Evolutionary conservation across 78 protist genomes (phyloP), one percentile per base, ranked within the genome.

Genomic region (Dictyostelium firmibasis): DNA sequence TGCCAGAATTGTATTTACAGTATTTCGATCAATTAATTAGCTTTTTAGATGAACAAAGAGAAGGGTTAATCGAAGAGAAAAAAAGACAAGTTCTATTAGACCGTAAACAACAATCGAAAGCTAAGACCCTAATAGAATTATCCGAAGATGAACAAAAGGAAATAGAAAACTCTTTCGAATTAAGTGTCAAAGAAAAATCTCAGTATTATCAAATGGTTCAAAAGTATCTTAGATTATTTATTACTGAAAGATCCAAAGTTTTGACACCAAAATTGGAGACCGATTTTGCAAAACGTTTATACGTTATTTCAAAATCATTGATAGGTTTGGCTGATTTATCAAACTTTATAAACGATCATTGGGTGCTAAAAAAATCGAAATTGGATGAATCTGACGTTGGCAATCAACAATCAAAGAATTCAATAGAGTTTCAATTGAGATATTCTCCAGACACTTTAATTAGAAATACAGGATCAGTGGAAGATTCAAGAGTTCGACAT

Each of bases 371-470:
- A 1, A 1, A 43, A 14, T 1, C 20, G 0, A n/a, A 70, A 29
- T 29, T 69, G 25, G 79, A 81, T 81, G 29, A n/a, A 81, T 9
- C 36, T 13, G 31, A 47, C 10, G 64, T 33, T 57, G 11, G 14
- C 4, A 82, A 36, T 33, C 38, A 27, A 11, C 75, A 23, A 67
- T 3, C 11, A 27, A 67, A 67, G 29, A 41, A 38, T 60, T 84
- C 94, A 43, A 78, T 89, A 7, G 44, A 50, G 7, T 72, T 50
- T 29, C 94, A 89, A 78, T 76, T 89, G 74, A 53, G 33, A 33
- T 9, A 89, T 57, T 10, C 70, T 11, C 57, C 44, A 20, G 94
- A 89, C 9, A 83, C 82, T 27, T 33, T 89, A 29, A 31, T 83
- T 33, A 82, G 94, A 74, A 70, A 69, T 57, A 83, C 85, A 23